Base-by-base conservation (phyloP, 208 protist species). In the Angomonas deanei region DNA sequence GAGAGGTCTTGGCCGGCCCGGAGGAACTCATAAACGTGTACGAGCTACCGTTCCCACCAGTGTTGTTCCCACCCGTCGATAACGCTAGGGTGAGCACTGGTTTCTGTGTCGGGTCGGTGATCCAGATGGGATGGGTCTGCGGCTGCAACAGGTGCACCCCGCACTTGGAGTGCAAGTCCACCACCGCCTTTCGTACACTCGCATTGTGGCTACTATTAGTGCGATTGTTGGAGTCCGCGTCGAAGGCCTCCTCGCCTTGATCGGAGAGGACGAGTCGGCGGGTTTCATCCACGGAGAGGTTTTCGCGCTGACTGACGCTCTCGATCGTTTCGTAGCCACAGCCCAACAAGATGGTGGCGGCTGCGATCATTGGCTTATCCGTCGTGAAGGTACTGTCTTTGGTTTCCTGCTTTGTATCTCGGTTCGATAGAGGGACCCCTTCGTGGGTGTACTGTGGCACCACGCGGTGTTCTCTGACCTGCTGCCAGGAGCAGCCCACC, bases 281-380 rank as follows among this genome's bases (percentile, higher is more conserved):
- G 2, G 88, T 72, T 54, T 83, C 84, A 15, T 74, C 77, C 0
- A 88, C 73, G 15, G 77, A 70, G 56, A 89, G 78, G 61, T 80
- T 59, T 33, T 66, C 66, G 11, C 61, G 72, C 34, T 78, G 64
- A 32, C 61, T 69, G 39, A 91, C 81, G 27, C 86, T 30, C 46
- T 82, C 78, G 30, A 88, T 74, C 73, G 90, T 81, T 70, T 92
- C 85, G 67, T 82, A 94, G 26, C 77, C 82, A 2, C 74, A 84
- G 15, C 84, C 85, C 11, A 94, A 49, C 23, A 94, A 46, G 34
- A 92, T 36, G 27, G 82, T 91, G 21, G 87, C 75, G 52, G 70
- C 76, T 23, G 90, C 72, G 11, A 67, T 36, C 34, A 60, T 53
- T 4, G 46, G 6, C 11, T 21, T 5, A 26, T 24, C 48, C 23